Percentiles rank a stretch among this genome's conserved stretches.
Evolutionary conservation across 1,284 basidiomycete genomes (phyloP).

Genomic region (Ustilago curta): DNA sequence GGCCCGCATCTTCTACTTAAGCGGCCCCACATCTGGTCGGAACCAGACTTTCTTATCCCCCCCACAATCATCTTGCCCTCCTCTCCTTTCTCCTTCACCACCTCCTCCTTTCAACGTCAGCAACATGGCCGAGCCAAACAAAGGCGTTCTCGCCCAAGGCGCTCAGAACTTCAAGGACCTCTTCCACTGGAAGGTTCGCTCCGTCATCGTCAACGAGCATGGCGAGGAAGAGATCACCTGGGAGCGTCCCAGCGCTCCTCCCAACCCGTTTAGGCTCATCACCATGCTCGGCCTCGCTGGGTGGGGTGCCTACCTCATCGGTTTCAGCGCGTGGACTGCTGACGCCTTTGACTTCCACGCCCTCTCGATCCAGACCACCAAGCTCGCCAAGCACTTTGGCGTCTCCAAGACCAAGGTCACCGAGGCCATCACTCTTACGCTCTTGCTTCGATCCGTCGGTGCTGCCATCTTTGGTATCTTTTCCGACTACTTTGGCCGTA

Average conservation of each 20-base stretch:
- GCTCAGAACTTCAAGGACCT: conserved; percentile 49
- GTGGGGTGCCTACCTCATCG: conserved; percentile 52
- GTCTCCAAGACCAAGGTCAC: conserved; percentile 53
- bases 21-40: background rate
- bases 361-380: conserved; percentile 51
- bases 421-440: conserved; percentile 51
- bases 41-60: background rate
- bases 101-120: background rate
- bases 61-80: background rate
- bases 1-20: too few species aligned
- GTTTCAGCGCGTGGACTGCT: conserved; percentile 49
- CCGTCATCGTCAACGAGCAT: conserved; percentile 41
- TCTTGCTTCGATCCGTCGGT: conserved; percentile 54
- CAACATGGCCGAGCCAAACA: conserved; percentile 25
- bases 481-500: conserved; percentile 72
- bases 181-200: conserved; percentile 45
- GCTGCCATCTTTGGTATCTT: conserved; percentile 54
- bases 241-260: conserved; percentile 30
- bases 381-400: conserved; percentile 46
- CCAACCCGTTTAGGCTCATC: conserved; percentile 45
- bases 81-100: background rate
- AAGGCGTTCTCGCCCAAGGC: conserved; percentile 37
- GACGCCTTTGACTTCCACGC: conserved; percentile 57
- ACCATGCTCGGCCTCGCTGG: conserved; percentile 28
- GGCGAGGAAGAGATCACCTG: conserved; percentile 42